Conservation (phyloP, 2,329 filamentous ascomycete species). For the Sordariomycetes sp. region DNA sequence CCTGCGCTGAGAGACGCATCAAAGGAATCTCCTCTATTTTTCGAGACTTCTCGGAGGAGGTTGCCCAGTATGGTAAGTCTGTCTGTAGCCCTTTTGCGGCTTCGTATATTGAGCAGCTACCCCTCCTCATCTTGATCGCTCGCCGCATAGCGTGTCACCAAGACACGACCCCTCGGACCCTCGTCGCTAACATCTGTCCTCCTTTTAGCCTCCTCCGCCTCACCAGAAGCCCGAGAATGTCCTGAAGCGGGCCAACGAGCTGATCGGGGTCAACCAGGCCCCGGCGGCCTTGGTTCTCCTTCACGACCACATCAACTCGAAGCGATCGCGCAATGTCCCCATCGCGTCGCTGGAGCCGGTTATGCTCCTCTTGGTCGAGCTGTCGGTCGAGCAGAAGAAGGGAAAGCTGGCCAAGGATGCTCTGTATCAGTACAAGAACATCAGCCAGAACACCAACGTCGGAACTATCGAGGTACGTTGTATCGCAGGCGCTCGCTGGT, state of each 20-base stretch:
- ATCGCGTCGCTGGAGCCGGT: slow-evolving; percentile 95
- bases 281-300: slow-evolving; percentile 87
- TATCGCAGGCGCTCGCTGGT: neutral
- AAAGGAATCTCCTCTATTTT: slow-evolving; percentile 5
- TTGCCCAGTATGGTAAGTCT: slow-evolving; percentile 19
- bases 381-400: slow-evolving; percentile 95
- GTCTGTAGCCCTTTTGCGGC: neutral
- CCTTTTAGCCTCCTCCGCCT: slow-evolving; percentile 75
- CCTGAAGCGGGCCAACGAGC: slow-evolving; percentile 94
- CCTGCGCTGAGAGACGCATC: neutral
- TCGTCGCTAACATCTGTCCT: neutral
- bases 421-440: slow-evolving; percentile 99
- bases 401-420: slow-evolving; percentile 98
- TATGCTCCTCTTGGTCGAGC: slow-evolving; percentile 94
- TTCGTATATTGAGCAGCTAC: neutral
- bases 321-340: slow-evolving; percentile 93
- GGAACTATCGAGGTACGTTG: slow-evolving; percentile 79
- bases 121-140: slow-evolving; percentile 8
- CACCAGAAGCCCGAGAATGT: slow-evolving; percentile 99
- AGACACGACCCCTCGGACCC: neutral
- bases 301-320: slow-evolving; percentile 98
- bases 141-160: neutral
- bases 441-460: slow-evolving; percentile 97
- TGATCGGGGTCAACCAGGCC: slow-evolving; percentile 93
- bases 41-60: slow-evolving; percentile 5